Base-by-base conservation (phyloP, 2,329 filamentous ascomycete species). In the Calonectria honghensis region DNA sequence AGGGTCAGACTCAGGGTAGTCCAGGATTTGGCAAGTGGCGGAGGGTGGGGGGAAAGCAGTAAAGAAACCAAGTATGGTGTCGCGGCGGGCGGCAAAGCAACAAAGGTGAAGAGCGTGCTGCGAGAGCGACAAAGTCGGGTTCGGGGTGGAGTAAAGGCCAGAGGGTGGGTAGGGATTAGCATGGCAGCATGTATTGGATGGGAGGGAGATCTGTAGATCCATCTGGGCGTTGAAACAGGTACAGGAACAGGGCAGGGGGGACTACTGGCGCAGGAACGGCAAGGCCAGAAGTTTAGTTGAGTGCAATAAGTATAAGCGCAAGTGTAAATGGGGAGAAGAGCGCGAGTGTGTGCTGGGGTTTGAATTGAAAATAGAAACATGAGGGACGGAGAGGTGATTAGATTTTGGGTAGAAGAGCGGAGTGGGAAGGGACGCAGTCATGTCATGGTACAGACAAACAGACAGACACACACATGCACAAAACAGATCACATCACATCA, bases 171-270 rank as follows among this genome's bases (percentile, higher is more conserved):
- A 32, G 51, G 31, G 51, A 32, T 54, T 20, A 32, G 24, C 27
- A 48, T 61, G 57, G 57, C 35, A 31, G 57, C 24, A 31, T 54
- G 51, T 31, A 54, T 54, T 54, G 57, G 57, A 37, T 61, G 57
- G 57, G 32, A 51, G 48, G 54, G 29, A 32, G 70, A 65, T 70
- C 57, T 73, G 71, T 69, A 65, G 71, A 73, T 73, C 70, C 29
- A 50, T 39, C 52, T 61, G 39, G 61, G 31, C 50, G 57, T 48
- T 51, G 51, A 45, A 45, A 52, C 63, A 69, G 70, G 65, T 32
- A 73, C 65, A 69, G 54, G 57, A 35, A 50, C 66, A 37, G 52
- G 63, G 39, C n/a, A 50, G 48, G 48, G 27, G 16, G 54, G 68
- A 39, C 51, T 51, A 63, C 39, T 54, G 48, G 65, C 35, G 57